Percentiles rank a stretch among this genome's conserved stretches.
Evolutionary conservation across 371 early-diverging fungal species (phyloP).

Genomic region (Rhizomucor pusillus): DNA sequence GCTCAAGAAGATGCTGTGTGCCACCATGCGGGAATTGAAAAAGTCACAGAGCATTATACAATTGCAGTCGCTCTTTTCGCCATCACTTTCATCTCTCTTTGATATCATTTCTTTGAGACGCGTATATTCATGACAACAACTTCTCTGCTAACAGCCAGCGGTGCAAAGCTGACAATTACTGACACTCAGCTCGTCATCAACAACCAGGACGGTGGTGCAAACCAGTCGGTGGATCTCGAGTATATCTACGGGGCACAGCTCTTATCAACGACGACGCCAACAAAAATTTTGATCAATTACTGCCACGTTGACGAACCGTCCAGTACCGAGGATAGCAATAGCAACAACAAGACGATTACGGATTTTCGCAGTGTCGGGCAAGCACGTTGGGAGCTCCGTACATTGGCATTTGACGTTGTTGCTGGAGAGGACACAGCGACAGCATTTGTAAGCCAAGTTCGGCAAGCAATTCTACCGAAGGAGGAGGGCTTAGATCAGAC

Average conservation of each 20-base stretch:
- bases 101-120: too few species aligned
- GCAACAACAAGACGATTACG: conserved; percentile 4
- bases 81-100: too few species aligned
- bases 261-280: background rate
- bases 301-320: background rate
- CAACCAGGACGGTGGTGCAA: background rate
- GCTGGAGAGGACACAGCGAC: background rate
- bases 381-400: conserved; percentile 3
- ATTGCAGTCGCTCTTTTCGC: too few species aligned
- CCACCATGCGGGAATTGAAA: too few species aligned
- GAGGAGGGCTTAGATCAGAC: background rate
- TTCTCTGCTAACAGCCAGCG: too few species aligned
- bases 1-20: too few species aligned
- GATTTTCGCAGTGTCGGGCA: conserved; percentile 10
- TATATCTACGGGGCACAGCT: conserved; percentile 4
- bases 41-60: too few species aligned
- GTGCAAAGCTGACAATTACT: too few species aligned
- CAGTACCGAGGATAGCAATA: background rate
- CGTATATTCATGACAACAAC: too few species aligned
- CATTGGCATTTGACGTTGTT: background rate
- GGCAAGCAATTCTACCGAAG: background rate
- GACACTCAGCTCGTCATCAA: background rate
- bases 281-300: conserved; percentile 5
- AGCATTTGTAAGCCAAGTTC: conserved; percentile 4
- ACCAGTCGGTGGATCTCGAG: background rate